Base-by-base conservation (phyloP, 768 basidiomycete species). In the Lactifluus echinatus region DNA sequence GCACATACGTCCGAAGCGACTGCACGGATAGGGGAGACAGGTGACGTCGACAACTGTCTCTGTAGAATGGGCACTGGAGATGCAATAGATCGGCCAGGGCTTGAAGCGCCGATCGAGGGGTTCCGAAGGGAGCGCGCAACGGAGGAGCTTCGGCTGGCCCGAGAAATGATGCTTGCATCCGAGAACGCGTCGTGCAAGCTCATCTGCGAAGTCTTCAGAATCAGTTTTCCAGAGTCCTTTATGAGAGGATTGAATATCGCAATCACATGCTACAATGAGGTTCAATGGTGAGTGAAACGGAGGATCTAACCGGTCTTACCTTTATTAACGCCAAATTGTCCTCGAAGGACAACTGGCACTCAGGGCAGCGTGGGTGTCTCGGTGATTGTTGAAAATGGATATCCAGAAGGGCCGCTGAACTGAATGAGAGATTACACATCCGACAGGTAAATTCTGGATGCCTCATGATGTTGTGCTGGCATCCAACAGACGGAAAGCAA, bases 311-410 rank as follows among this genome's bases (percentile, higher is more conserved):
- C 23, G 17, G 50, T 71, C 54, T 31, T 56, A 78, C 78, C 47
- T 71, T 63, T 57, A 71, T 66, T 56, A 73, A 69, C 2, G 68
- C 67, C 43, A 68, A 68, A 24, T 70, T 65, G 55, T 76, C 73
- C 44, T 67, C 59, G 55, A 78, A 79, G 29, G 76, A 75, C 44
- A 71, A 50, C n/a, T 67, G 63, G 50, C 79, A 80, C 29, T 67
- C 63, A 24, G 65, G 57, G 54, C 79, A 80, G 52, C 72, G 74
- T 2, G 80, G 76, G 65, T 80, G 79, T 17, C 61, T 66, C 23
- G 69, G 66, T 17, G 79, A 78, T 11, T 69, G 56, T 43, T 34
- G 47, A 29, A 57, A 63, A 34, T 63, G 62, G 3, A 31, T 45
- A 17, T 48, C 55, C 3, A 63, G 39, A 23, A 63, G 55, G 34